Percentiles rank a stretch among this genome's conserved stretches.
phyloP scores from a whole-genome alignment of 306 rosid genomes.

The Psophocarpus tetragonolobus region DNA sequence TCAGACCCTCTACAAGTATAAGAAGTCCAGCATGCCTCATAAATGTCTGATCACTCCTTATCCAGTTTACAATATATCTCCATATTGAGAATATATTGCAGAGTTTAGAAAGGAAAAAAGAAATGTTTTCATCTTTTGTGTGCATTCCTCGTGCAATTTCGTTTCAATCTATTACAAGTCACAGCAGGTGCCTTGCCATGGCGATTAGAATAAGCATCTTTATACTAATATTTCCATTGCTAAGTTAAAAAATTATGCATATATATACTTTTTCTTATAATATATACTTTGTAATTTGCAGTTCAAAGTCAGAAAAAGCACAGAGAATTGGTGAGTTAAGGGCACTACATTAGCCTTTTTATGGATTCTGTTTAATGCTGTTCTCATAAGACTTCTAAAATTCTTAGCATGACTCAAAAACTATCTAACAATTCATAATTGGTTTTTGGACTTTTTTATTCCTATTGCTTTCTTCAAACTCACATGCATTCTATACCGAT shows the following conservation, averaged over 20 bases:
- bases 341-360: not conserved
- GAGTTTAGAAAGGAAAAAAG: not conserved
- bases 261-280: not conserved
- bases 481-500: not conserved
- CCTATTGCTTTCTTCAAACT: not conserved
- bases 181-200: slow-evolving; percentile 35
- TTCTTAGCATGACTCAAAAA: not conserved
- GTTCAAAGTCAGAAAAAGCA: slow-evolving; percentile 34
- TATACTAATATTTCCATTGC: not conserved
- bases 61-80: not conserved
- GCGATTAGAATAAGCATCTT: not conserved
- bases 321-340: slow-evolving; percentile 38
- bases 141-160: slow-evolving; percentile 38
- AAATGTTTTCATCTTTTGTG: slow-evolving; percentile 27
- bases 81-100: not conserved
- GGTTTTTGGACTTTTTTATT: not conserved
- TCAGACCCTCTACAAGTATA: too few species aligned
- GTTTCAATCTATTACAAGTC: slow-evolving; percentile 28
- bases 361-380: not conserved
- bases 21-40: not conserved
- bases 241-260: not conserved
- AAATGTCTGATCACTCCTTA: not conserved
- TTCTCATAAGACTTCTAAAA: not conserved
- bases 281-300: slow-evolving; percentile 20
- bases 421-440: not conserved